These are phyloP conservation scores for Paxillus ammoniavirescens DNA, from an alignment of 768 basidiomycete genomes.

Conservation along the genomic window DNA sequence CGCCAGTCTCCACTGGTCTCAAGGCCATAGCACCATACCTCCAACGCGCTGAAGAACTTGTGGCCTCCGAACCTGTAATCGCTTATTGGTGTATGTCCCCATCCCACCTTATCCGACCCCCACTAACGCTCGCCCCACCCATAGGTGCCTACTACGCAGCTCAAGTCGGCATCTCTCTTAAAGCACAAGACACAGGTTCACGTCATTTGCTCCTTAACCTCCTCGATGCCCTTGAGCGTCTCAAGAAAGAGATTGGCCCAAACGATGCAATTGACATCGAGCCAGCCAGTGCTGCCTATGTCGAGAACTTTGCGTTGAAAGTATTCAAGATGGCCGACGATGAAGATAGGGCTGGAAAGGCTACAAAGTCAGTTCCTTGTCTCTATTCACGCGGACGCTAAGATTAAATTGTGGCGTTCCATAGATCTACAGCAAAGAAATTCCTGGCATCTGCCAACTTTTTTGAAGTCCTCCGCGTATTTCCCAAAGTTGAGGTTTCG, in stretches of 20 bases:
- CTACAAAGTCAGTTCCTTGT: conserved; percentile 58
- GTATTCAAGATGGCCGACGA: conserved; percentile 90
- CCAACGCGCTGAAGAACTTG: conserved; percentile 88
- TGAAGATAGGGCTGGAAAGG: conserved; percentile 78
- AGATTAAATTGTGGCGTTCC: conserved; percentile 5
- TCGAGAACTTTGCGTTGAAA: conserved; percentile 92
- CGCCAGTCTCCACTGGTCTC: conserved; percentile 58
- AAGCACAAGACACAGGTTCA: conserved; percentile 61
- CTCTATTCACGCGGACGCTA: not conserved
- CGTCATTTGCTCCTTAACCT: conserved; percentile 70
- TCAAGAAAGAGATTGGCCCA: conserved; percentile 72
- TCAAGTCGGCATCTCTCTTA: conserved; percentile 78
- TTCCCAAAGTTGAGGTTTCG: conserved; percentile 56
- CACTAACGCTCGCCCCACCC: conserved; percentile 1
- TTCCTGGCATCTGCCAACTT: conserved; percentile 95
- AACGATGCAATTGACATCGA: conserved; percentile 85
- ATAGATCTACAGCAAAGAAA: conserved; percentile 86
- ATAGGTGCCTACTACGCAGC: conserved; percentile 90
- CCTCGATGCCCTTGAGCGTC: conserved; percentile 72
- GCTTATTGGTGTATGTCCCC: conserved; percentile 88
- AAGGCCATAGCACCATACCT: conserved; percentile 76
- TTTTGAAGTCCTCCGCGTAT: conserved; percentile 82
- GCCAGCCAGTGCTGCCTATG: conserved; percentile 78
- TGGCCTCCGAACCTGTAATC: conserved; percentile 77
- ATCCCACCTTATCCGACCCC: not conserved